Evolutionary conservation across 768 basidiomycete genomes (phyloP).

Genomic region (Punctularia strigosozonata): DNA sequence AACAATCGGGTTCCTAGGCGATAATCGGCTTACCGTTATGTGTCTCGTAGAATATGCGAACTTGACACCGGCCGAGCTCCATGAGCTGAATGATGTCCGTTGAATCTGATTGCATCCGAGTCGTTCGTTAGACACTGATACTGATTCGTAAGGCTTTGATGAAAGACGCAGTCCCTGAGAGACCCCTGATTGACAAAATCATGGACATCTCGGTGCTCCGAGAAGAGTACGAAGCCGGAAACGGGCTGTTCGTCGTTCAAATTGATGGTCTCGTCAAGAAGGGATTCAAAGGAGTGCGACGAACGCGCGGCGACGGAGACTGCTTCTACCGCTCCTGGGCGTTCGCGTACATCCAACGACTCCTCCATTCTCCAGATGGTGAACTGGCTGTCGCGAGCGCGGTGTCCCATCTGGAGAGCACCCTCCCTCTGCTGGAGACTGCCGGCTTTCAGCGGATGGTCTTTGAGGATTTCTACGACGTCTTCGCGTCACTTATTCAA

Average conservation of each 20-base stretch:
- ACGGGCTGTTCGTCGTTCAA: constrained; percentile 53
- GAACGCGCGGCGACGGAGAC: constrained; percentile 67
- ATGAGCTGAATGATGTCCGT: constrained; percentile 29
- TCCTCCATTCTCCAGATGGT: constrained; percentile 37
- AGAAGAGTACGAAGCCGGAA: constrained; percentile 53
- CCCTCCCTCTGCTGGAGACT: constrained; percentile 35
- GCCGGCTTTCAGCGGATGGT: constrained; percentile 58
- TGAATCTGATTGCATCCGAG: background rate
- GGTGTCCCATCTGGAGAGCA: constrained; percentile 37
- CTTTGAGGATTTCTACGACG: constrained; percentile 66
- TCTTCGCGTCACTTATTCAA: constrained; percentile 40
- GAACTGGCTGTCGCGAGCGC: constrained; percentile 36
- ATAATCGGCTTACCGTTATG: too few species aligned
- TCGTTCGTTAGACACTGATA: background rate
- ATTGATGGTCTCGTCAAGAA: constrained; percentile 55
- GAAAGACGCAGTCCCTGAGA: constrained; percentile 25
- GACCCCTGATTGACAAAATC: constrained; percentile 45
- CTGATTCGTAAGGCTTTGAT: constrained; percentile 21
- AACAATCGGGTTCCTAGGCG: too few species aligned
- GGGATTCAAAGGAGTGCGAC: constrained; percentile 57
- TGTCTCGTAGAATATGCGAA: constrained; percentile 20
- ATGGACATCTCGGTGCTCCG: constrained; percentile 43
- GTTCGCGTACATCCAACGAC: constrained; percentile 69
- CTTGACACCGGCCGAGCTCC: constrained; percentile 21
- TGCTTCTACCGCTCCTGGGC: constrained; percentile 89